These are phyloP conservation scores for Neurospora hispaniola DNA, from an alignment of 495 filamentous ascomycete genomes.

Conservation along the genomic window DNA sequence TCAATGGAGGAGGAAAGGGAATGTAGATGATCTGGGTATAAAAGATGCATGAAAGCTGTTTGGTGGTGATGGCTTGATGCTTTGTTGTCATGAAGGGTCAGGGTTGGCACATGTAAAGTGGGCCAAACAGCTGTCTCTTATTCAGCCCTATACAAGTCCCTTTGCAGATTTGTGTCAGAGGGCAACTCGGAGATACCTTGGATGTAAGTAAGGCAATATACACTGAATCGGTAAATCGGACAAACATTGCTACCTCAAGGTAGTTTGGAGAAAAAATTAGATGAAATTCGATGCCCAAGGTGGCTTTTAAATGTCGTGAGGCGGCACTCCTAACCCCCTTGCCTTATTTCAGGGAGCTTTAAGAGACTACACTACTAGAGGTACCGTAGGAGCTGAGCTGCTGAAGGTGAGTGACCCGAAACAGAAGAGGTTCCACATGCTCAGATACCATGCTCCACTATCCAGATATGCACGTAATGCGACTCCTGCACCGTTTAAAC, in stretches of 20 bases:
- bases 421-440: not conserved
- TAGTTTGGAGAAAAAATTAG: not conserved
- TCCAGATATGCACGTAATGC: not conserved
- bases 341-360: too few relatives aligned
- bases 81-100: not conserved
- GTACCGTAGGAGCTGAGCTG: too few relatives aligned
- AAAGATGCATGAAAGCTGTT: not conserved
- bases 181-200: not conserved
- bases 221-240: not conserved
- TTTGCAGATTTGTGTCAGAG: not conserved
- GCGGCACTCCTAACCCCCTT: not conserved
- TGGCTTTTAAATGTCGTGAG: not conserved
- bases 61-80: not conserved
- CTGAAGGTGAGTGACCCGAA: not conserved
- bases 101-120: not conserved
- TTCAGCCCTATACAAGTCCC: not conserved
- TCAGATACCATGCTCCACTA: not conserved
- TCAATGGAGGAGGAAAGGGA: not conserved
- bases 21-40: not conserved
- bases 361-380: too few relatives aligned
- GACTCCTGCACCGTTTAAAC: not conserved
- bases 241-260: not conserved
- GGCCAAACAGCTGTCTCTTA: not conserved
- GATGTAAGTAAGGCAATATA: not conserved
- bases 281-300: not conserved